Conservation (phyloP, 2,329 filamentous ascomycete species). For the Leptosphaerulina australis region DNA sequence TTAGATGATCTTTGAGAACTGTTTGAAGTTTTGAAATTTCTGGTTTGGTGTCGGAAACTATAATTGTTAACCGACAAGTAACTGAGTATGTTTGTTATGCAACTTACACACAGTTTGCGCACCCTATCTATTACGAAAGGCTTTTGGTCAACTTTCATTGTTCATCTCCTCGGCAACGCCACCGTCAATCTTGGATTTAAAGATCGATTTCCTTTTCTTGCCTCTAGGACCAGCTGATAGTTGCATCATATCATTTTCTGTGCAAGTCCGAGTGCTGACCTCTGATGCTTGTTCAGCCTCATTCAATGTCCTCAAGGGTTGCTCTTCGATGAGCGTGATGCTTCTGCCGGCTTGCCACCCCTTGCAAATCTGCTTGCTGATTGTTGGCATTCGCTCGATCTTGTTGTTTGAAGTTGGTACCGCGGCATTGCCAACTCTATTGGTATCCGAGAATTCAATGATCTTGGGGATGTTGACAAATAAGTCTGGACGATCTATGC, state of each 20-base stretch:
- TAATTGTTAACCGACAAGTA: no score
- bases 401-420: no score
- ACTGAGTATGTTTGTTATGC: no score
- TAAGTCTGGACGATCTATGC: not conserved
- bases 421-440: not conserved
- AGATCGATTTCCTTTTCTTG: not conserved
- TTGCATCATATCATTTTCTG: constrained; percentile 1
- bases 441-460: not conserved
- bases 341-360: not conserved
- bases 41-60: no score
- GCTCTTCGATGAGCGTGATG: no score
- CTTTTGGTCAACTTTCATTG: not conserved
- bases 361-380: not conserved
- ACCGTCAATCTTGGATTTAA: not conserved
- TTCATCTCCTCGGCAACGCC: not conserved
- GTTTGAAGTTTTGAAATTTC: no score
- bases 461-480: not conserved
- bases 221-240: not conserved
- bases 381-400: not conserved
- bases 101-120: no score
- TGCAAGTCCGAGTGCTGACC: not conserved
- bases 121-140: no score
- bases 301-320: not conserved
- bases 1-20: not conserved
- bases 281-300: not conserved